Evolutionary conservation across 176 grass and related monocot species (phyloP), one percentile per base, ranked within the genome.

Genomic region (Tuctoria greenei): DNA sequence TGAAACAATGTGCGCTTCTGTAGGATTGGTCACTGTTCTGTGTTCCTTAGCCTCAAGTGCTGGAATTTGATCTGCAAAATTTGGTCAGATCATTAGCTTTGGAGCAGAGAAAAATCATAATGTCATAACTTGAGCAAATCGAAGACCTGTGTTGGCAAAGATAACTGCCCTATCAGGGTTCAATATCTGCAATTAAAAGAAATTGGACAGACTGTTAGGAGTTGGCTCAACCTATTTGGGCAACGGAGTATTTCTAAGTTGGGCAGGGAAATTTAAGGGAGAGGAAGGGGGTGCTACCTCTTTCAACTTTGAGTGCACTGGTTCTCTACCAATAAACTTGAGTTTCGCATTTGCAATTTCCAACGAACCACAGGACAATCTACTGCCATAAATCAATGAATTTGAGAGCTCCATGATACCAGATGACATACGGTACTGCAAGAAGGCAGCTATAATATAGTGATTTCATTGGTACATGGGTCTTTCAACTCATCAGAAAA

Each of bases 361-460:
- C 77, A 81, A 66, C 6, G 95, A 98, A 74, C 95, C 91, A 79
- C 91, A 94, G 52, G 79, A 88, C 79, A 98, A 80, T 82, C 89
- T 93, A 75, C 88, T 83, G 41, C 79, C 86, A 67, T 98, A 98
- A 82, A 98, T 98, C 74, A 98, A 78, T 47, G 84, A 71, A 79
- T 98, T 97, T 28, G 91, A 90, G 8, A 98, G 85, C 72, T 92
- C 91, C 95, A 98, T 98, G 78, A 98, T 98, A 86, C 91, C 89
- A 76, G 84, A 82, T 85, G 88, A 93, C 95, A 98, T 98, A 46
- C 95, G 86, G 62, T 98, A 98, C 95, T 98, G 64, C 88, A 90
- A 71, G n/a, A 81, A 69, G 24, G 44, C 81, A 77, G 61, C 69
- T 58, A n/a, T 14, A 55, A 55, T 4, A 31, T 20, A 24, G n/a